Evolutionary conservation across 2,329 filamentous ascomycete genomes (phyloP), one percentile per base, ranked within the genome.

Genomic region (Pseudopyricularia javanii): DNA sequence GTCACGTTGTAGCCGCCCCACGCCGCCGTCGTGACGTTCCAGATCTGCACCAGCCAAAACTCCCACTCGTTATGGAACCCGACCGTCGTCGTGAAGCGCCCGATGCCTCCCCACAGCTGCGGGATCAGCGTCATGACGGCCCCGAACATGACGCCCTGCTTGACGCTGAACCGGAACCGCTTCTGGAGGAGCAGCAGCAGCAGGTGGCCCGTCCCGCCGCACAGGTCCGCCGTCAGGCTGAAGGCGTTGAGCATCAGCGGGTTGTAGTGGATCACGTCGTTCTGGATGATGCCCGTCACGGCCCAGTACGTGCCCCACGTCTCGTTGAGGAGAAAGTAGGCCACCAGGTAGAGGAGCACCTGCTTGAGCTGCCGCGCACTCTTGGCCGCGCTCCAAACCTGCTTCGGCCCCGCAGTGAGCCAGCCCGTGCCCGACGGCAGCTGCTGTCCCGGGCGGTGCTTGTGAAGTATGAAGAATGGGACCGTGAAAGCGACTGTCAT

Each of bases 401-500:
- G 57, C 26, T 54, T 58, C 20, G 54, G 54, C 11, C 54, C 54
- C 14, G 56, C 56, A 4, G 56, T 52, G 40, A 57, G 50, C 40
- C 54, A 59, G n/a, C 52, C 52, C 6, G 56, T 51, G 14, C 57
- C 57, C 12, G 54, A 51, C 3, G 57, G 57, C 1, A 59, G 54
- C 54, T 60, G 56, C 51, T 60, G 59, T 7, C 58, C 58, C 1
- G 59, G 57, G 7, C 59, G 51, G 35, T 57, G 55, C 53, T 58
- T 58, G 50, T 60, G 58, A 12, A 60, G 54, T n/a, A 59, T 48
- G 34, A 60, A 60, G 55, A 59, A 60, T 3, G 59, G 59, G 4
- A 59, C 47, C 7, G 58, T 58, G 26, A 53, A 58, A 14, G 56
- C 47, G 37, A 58, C 54, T 24, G 57, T 58, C 35, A 59, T 55